Percentiles rank a stretch among this genome's conserved stretches.
These are phyloP conservation scores for Aspergillus fumigatiaffinis DNA, from an alignment of 2,329 filamentous ascomycete species.

Conservation along the genomic window DNA sequence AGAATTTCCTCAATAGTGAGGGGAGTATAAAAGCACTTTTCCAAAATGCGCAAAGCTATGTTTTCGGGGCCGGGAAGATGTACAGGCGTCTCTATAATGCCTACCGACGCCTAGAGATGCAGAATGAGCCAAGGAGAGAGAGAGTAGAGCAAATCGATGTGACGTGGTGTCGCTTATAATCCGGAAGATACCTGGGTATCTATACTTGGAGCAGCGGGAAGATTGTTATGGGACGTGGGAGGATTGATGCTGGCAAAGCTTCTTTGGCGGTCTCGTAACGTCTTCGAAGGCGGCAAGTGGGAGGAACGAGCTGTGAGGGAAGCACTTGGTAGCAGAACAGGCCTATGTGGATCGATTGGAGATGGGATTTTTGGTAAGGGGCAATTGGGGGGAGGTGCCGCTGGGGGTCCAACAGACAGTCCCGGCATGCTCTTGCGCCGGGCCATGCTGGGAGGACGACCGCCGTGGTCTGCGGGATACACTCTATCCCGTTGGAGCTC, in stretches of 20 bases:
- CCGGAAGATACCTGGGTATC: not conserved
- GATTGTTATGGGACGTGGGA: not conserved
- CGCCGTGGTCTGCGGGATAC: conserved; percentile 4
- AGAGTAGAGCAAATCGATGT: not conserved
- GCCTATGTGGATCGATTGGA: conserved; percentile 7
- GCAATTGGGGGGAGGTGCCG: conserved; percentile 30
- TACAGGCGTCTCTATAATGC: not conserved
- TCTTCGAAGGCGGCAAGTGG: conserved; percentile 7
- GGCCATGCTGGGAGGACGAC: conserved; percentile 14
- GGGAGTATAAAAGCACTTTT: not conserved
- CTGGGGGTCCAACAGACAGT: conserved; percentile 26
- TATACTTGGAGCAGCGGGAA: not conserved
- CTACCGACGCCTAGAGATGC: not conserved
- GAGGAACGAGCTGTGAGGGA: conserved; percentile 1
- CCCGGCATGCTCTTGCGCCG: conserved; percentile 34
- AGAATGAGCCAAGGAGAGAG: not conserved
- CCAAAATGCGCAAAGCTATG: not conserved
- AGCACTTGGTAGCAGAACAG: not conserved
- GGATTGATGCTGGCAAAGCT: not conserved
- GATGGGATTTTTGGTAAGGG: conserved; percentile 32
- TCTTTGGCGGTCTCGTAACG: not conserved
- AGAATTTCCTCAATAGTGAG: not conserved
- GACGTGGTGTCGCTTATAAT: not conserved
- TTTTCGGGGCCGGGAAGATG: not conserved
- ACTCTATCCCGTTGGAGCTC: conserved; percentile 12